A percentile compares a stretch with the other conserved stretches of the same genome.
phyloP scores from a whole-genome alignment of 176 grass and related monocot species.

The Pontederia paniculata region DNA sequence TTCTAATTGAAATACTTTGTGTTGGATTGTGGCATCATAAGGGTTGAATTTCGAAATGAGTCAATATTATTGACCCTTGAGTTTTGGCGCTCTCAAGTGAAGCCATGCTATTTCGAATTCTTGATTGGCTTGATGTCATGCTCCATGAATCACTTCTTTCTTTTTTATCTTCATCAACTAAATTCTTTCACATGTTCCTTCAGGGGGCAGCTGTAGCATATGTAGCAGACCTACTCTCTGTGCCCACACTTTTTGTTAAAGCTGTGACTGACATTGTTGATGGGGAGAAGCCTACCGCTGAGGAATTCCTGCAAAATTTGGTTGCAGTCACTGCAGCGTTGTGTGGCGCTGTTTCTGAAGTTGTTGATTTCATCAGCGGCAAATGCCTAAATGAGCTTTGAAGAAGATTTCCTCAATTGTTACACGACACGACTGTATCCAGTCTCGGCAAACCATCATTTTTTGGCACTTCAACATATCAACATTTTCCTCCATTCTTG shows the following conservation, averaged over 20 bases:
- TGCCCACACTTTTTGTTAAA: slow-evolving; percentile 70
- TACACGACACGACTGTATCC: not conserved
- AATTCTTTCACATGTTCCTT: not conserved
- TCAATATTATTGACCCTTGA: too few species aligned
- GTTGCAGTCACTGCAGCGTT: slow-evolving; percentile 49
- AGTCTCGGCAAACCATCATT: not conserved
- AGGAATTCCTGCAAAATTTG: slow-evolving; percentile 77
- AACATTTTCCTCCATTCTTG: too few species aligned
- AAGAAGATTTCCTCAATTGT: not conserved
- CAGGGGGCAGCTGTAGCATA: slow-evolving; percentile 92
- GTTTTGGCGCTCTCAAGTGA: too few species aligned
- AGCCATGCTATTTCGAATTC: too few species aligned
- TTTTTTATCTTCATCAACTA: not conserved
- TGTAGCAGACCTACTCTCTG: slow-evolving; percentile 57
- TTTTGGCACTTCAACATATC: not conserved
- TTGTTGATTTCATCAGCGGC: slow-evolving; percentile 50
- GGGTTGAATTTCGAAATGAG: too few species aligned
- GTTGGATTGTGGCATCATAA: too few species aligned
- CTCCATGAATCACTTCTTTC: too few species aligned
- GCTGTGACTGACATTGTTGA: slow-evolving; percentile 88
- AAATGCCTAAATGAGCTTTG: slow-evolving; percentile 61
- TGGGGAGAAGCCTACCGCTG: slow-evolving; percentile 65
- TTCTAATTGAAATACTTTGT: too few species aligned
- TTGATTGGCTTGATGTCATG: too few species aligned
- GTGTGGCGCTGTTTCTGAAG: slow-evolving; percentile 32